A percentile compares a stretch with the other conserved stretches of the same genome.
These are phyloP conservation scores for Tetrahymena borealis DNA, from an alignment of 73 alveolate species.

Conservation along the genomic window DNA sequence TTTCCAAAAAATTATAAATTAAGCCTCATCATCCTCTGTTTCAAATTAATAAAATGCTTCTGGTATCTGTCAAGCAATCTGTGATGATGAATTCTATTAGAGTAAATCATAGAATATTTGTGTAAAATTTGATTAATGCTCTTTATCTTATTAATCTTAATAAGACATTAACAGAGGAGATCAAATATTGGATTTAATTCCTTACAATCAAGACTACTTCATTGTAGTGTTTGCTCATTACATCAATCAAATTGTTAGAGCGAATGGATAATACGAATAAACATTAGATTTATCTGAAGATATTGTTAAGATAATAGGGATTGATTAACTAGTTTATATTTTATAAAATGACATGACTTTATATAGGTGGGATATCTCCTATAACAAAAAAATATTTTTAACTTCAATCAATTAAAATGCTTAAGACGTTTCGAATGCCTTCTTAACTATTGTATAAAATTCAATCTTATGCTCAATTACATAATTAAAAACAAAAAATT, in stretches of 20 bases:
- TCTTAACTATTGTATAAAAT: background rate
- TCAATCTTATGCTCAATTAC: background rate
- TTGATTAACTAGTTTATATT: background rate
- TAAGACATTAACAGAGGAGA: no score
- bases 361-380: background rate
- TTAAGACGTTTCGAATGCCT: background rate
- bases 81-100: no score
- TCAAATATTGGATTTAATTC: background rate
- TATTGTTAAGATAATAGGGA: background rate
- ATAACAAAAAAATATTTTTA: background rate
- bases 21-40: no score
- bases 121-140: no score
- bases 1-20: no score
- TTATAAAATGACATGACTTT: background rate
- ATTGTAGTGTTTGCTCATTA: background rate
- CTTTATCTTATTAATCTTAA: no score
- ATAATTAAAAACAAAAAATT: background rate
- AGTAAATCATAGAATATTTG: no score
- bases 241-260: background rate
- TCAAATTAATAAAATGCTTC: no score
- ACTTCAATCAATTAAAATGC: background rate
- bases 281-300: background rate
- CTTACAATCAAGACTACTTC: background rate
- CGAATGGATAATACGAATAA: background rate
- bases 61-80: no score